A percentile compares a stretch with the other conserved stretches of the same genome.
Conservation (phyloP, 768 basidiomycete species). For the Russula sp. region DNA sequence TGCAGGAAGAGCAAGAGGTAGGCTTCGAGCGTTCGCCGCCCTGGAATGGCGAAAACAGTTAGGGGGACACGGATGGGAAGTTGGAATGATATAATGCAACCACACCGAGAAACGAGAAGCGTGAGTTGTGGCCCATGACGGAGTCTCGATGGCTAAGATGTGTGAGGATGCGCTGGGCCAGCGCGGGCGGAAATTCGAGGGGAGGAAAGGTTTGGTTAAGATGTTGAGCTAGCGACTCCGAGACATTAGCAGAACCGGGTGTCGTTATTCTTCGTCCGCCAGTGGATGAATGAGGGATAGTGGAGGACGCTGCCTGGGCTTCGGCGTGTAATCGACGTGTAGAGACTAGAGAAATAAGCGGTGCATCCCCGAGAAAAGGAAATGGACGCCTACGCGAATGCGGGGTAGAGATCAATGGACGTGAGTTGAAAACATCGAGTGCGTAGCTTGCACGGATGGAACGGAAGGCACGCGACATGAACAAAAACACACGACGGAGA, state of each 20-base stretch:
- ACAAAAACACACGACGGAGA: background rate
- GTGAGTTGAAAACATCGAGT: background rate
- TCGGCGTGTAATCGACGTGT: conserved; percentile 6
- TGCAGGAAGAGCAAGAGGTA: conserved; percentile 70
- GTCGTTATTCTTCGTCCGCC: background rate
- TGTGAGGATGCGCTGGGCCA: conserved; percentile 68
- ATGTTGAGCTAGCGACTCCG: conserved; percentile 38
- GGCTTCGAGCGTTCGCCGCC: conserved; percentile 68
- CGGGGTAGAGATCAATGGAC: background rate
- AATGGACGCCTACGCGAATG: background rate
- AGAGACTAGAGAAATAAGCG: conserved; percentile 2
- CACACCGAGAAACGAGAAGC: conserved; percentile 66
- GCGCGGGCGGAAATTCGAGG: conserved; percentile 60
- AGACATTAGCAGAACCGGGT: background rate
- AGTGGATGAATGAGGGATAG: background rate
- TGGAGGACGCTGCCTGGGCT: background rate
- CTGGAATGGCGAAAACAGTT: conserved; percentile 32
- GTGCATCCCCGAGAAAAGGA: background rate
- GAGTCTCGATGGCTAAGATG: conserved; percentile 70
- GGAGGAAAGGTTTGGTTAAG: conserved; percentile 56
- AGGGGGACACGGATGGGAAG: background rate
- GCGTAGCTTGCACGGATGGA: background rate
- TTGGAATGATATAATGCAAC: background rate
- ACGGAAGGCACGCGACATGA: conserved; percentile 13
- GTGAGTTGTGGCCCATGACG: conserved; percentile 60